Evolutionary conservation across 345 rosid genomes (phyloP), one percentile per base, ranked within the genome.

Genomic region (Eutrema japonicum): DNA sequence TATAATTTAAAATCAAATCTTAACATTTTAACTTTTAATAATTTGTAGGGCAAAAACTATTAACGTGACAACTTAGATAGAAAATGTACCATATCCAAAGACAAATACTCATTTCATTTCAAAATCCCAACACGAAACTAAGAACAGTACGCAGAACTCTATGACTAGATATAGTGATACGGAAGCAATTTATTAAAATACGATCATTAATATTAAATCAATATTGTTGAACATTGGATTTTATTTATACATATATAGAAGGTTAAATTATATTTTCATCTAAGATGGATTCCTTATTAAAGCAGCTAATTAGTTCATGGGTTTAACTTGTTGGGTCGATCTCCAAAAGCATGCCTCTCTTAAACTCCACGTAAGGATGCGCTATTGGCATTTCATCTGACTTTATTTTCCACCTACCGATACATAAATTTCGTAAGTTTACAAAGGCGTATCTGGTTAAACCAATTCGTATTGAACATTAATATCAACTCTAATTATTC

Each of bases 341-440:
- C 82, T 82, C 95, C 80, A 90, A 64, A 51, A 80, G 71, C 85
- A 93, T 81, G 18, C 85, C 93, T 79, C 79, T 82, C 22, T 40
- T 75, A 77, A 92, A 92, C 75, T 90, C 95, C 72, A 93, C 96
- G 60, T 77, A 90, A 27, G 98, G 98, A 66, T 86, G 77, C 4
- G 98, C 96, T 45, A 87, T 53, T 7, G 98, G 96, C 74, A 75
- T 77, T 12, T 93, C 95, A 82, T 88, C 96, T 43, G 64, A 51
- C 76, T 81, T 85, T 43, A 74, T 73, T 72, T 83, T 85, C 98
- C 96, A 90, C 78, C 98, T 92, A 83, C 61, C 60, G 37, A 7
- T 37, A 63, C 14, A 6, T 42, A 33, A 41, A 7, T 37, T 47
- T 46, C 14, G 12, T 46, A 3, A 48, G 45, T 55, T 29, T 29